Evolutionary conservation across 495 filamentous ascomycete genomes (phyloP), one percentile per base, ranked within the genome.

Genomic region (Polyplosphaeria fusca): DNA sequence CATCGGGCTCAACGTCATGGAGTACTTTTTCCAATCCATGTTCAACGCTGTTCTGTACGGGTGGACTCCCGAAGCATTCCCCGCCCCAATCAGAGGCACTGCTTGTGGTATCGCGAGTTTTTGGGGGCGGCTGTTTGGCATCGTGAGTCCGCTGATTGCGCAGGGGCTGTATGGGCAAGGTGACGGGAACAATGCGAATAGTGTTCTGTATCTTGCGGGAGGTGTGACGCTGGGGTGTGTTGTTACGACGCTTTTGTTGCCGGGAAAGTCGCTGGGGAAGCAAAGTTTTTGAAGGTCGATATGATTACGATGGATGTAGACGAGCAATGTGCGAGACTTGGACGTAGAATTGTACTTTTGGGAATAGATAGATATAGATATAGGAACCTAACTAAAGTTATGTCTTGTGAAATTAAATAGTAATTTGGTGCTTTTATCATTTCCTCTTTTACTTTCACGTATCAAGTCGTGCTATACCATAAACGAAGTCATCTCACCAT

Each of bases 11-110:
- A 77, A 73, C 52, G 62, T 69, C 0, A 68, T 77, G 69, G 73
- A 77, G 55, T 77, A 77, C 60, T 75, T 77, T 57, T 76, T 78
- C 62, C 73, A 78, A 50, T 68, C 64, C 38, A 74, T 77, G 74
- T 77, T 77, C 71, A 76, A 81, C 50, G 78, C 76, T 12, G 72
- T 82, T 4, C 73, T 82, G 60, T 82, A 81, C 55, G 78, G 77
- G 26, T 82, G 78, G 70, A 82, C 78, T 1, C 78, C 79, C 0
- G 79, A 82, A 62, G 79, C 74, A 7, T 82, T 81, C 55, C 78
- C 77, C 1, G 75, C 76, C 1, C 74, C 77, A 0, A 77, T 80
- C 37, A 67, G 79, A 37, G 78, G 78, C 13, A 81, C 77, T 0
- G 80, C 75, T 2, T 73, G 72, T 11, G 79, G 79, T 1, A 64